Conservation (phyloP, 2,329 filamentous ascomycete genomes). For the Penicillium sp. region DNA sequence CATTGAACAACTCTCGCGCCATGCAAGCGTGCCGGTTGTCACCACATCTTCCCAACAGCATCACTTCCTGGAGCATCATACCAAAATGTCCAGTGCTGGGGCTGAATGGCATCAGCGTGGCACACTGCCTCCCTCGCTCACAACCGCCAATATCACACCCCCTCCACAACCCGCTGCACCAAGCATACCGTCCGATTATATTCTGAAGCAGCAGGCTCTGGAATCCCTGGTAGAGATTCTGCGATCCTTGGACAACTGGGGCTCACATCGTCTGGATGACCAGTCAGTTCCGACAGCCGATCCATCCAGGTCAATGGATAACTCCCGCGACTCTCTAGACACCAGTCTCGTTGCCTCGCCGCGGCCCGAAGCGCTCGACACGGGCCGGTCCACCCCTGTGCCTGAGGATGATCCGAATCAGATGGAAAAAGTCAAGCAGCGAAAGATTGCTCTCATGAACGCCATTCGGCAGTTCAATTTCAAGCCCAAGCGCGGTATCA, state of each 20-base stretch:
- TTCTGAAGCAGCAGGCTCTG: constrained; percentile 81
- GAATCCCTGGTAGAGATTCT: constrained; percentile 85
- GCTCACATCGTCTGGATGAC: constrained; percentile 60
- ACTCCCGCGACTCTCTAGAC: constrained; percentile 71
- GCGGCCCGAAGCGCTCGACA: constrained; percentile 50
- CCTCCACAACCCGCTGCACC: constrained; percentile 45
- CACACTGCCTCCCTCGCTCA: constrained; percentile 80
- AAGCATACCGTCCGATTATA: constrained; percentile 80
- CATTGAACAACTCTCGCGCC: constrained; percentile 86
- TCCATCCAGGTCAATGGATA: constrained; percentile 51
- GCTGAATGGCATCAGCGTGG: constrained; percentile 81
- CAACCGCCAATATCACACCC: constrained; percentile 67
- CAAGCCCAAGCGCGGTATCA: constrained; percentile 92
- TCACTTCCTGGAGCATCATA: constrained; percentile 73
- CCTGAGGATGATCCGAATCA: constrained; percentile 87
- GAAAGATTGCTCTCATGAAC: constrained; percentile 86
- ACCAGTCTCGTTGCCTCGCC: constrained; percentile 54
- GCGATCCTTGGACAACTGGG: constrained; percentile 89
- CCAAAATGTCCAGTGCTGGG: constrained; percentile 53
- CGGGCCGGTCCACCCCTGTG: constrained; percentile 60
- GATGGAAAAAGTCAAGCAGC: constrained; percentile 88
- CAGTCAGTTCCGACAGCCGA: constrained; percentile 48
- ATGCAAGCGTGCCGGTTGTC: constrained; percentile 71
- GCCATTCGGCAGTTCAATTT: constrained; percentile 93
- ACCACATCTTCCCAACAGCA: constrained; percentile 76